Evolutionary conservation across 2,329 filamentous ascomycete species (phyloP), one percentile per base, ranked within the genome.

Genomic region (Fusarium drepaniforme): DNA sequence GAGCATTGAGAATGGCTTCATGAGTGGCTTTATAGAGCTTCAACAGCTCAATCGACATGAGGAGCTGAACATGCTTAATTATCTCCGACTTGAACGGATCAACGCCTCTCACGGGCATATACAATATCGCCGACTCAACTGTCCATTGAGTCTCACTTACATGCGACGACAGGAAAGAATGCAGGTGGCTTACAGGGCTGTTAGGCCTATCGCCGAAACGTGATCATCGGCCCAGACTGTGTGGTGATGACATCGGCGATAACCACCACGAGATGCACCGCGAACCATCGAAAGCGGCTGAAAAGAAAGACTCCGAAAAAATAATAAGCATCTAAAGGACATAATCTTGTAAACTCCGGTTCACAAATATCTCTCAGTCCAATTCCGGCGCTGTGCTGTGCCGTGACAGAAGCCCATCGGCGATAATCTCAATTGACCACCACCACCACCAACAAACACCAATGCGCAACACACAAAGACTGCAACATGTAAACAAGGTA

Each of bases 171-270:
- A 28, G 9, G 2, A 35, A 40, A 8, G 12, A 18, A 13, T 28
- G 5, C 13, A 21, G 33, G 30, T 25, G 35, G n/a, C 25, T 53
- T n/a, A n/a, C 21, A 35, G 12, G 56, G 46, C n/a, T 30, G 6
- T 8, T 6, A 2, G 18, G 38, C 37, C 56, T 73, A 75, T 71
- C 75, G 70, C 75, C 75, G 75, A 76, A 53, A 37, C 4, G 53
- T 28, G 11, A 61, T 44, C 16, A 15, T 60, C 42, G 15, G 57
- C 65, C 37, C 30, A 23, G 18, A 7, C 15, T 51, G 8, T 15
- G 25, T 23, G 53, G 61, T n/a, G 21, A 7, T 64, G 57, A 44
- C 64, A 21, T 76, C 71, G 68, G 74, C 63, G 66, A 64, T 75
- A 62, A 61, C n/a, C 30, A 44, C 23, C 18, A 46, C 2, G 6